These are phyloP conservation scores for Ottelia alismoides DNA, from an alignment of 106 monocot species.

Conservation along the genomic window DNA sequence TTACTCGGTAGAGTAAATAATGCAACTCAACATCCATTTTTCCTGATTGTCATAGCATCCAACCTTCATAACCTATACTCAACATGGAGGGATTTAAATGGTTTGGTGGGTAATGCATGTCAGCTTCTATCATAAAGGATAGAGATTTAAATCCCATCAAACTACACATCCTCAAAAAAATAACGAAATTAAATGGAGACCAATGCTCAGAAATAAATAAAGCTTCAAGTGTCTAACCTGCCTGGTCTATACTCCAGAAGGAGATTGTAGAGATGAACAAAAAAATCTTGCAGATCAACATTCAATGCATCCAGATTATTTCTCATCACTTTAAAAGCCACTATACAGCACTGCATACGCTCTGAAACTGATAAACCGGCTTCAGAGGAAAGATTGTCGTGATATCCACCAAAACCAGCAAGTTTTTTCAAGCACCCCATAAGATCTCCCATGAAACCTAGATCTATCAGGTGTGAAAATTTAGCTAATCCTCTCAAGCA, in stretches of 20 bases:
- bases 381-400: slow-evolving; percentile 12
- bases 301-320: slow-evolving; percentile 94
- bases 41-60: no score
- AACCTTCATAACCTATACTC: no score
- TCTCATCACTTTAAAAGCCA: slow-evolving; percentile 89
- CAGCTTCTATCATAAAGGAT: no score
- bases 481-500: slow-evolving; percentile 85
- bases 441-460: slow-evolving; percentile 86
- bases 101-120: no score
- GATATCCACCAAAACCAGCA: slow-evolving; percentile 30
- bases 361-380: slow-evolving; percentile 60
- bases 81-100: no score
- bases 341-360: slow-evolving; percentile 89
- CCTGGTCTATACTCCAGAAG: slow-evolving; percentile 79
- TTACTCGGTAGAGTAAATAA: no score
- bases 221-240: slow-evolving; percentile 30
- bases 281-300: slow-evolving; percentile 91
- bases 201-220: neutral
- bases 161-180: no score
- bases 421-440: slow-evolving; percentile 75
- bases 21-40: no score
- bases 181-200: no score
- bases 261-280: slow-evolving; percentile 81
- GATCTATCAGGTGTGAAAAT: slow-evolving; percentile 93
- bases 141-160: no score